Conservation (phyloP, 2,329 filamentous ascomycete species). For the Xylariaceae sp. region DNA sequence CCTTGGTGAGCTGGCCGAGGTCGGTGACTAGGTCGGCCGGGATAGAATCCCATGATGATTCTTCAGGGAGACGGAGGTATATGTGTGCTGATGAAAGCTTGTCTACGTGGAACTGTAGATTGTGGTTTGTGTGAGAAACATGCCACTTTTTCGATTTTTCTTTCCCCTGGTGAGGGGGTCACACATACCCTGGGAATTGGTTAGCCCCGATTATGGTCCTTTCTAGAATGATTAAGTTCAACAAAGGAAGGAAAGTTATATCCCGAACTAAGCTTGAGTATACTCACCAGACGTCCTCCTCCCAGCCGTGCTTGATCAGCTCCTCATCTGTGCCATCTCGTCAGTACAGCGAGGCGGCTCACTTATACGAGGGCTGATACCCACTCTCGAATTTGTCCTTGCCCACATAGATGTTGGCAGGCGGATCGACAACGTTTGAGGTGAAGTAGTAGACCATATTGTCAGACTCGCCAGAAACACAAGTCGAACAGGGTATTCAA, state of each 20-base stretch:
- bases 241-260: background rate
- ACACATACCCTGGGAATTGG: slow-evolving; percentile 27
- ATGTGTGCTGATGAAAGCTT: slow-evolving; percentile 96
- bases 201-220: background rate
- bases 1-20: slow-evolving; percentile 96
- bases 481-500: background rate
- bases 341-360: slow-evolving; percentile 11
- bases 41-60: slow-evolving; percentile 80
- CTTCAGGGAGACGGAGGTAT: slow-evolving; percentile 80
- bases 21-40: slow-evolving; percentile 73
- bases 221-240: background rate
- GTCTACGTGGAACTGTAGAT: slow-evolving; percentile 83
- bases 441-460: slow-evolving; percentile 95
- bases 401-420: slow-evolving; percentile 90
- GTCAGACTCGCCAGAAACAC: background rate
- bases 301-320: slow-evolving; percentile 89
- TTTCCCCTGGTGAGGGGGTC: slow-evolving; percentile 1
- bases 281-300: slow-evolving; percentile 90
- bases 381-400: slow-evolving; percentile 99
- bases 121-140: background rate
- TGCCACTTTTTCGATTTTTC: background rate
- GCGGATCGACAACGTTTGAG: slow-evolving; percentile 76
- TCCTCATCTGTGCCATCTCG: slow-evolving; percentile 72
- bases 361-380: slow-evolving; percentile 30
- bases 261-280: background rate